Percentiles rank a stretch among this genome's conserved stretches.
Conservation (phyloP, 306 rosid species). For the Vigna hirtella region DNA sequence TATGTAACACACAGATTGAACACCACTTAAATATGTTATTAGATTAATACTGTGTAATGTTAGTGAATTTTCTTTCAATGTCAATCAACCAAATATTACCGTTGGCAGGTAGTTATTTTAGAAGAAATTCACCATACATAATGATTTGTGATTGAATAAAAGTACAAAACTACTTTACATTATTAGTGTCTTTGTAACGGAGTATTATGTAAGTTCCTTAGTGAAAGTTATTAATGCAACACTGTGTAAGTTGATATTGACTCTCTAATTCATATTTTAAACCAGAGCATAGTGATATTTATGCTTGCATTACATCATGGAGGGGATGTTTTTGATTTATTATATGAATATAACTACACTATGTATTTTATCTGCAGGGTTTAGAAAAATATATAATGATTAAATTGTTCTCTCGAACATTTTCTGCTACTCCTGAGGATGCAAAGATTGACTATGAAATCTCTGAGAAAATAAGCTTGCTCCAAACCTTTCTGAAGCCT, state of each 20-base stretch:
- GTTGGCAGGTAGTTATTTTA: too few species aligned
- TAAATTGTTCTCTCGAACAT: slow-evolving; percentile 70
- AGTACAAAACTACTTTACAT: too few species aligned
- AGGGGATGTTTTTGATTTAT: background rate
- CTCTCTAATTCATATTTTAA: background rate
- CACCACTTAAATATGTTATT: too few species aligned
- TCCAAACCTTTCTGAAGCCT: slow-evolving; percentile 75
- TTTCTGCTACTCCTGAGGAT: slow-evolving; percentile 61
- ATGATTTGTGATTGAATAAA: too few species aligned
- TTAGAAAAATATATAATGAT: slow-evolving; percentile 80
- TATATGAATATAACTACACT: slow-evolving; percentile 5
- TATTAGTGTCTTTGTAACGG: background rate
- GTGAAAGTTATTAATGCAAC: background rate
- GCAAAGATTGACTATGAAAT: slow-evolving; percentile 57
- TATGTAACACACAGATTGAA: too few species aligned
- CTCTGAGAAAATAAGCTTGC: slow-evolving; percentile 55
- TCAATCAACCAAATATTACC: too few species aligned
- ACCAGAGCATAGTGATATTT: background rate
- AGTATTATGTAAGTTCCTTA: slow-evolving; percentile 15
- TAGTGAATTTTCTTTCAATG: too few species aligned
- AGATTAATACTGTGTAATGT: too few species aligned
- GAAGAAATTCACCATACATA: too few species aligned
- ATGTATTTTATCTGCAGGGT: slow-evolving; percentile 51
- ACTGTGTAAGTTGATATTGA: background rate
- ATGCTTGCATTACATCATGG: background rate